Evolutionary conservation across 371 early-diverging fungal species (phyloP).

Genomic region (Apophysomyces trapeziformis): DNA sequence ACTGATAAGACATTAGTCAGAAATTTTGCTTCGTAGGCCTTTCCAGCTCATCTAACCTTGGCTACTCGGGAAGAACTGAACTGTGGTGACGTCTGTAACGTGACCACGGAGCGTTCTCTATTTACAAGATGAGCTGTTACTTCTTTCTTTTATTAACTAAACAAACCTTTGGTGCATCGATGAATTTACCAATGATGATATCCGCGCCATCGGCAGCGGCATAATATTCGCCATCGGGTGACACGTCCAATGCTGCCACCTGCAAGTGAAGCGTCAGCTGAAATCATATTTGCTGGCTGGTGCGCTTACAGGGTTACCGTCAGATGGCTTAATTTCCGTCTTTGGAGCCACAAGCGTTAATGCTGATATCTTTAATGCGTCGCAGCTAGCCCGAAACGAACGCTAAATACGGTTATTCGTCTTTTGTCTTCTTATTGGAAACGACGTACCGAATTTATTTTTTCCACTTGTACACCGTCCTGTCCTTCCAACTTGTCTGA

Average conservation of each 20-base stretch:
- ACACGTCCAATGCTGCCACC: conserved; percentile 55
- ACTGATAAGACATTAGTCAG: conserved; percentile 34
- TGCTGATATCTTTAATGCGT: conserved; percentile 25
- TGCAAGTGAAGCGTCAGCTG: conserved; percentile 16
- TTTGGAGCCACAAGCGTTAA: conserved; percentile 30
- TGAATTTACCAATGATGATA: conserved; percentile 46
- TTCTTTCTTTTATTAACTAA: not conserved
- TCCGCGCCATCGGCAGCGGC: conserved; percentile 49
- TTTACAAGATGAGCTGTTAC: not conserved
- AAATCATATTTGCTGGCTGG: not conserved
- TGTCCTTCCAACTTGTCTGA: conserved; percentile 23
- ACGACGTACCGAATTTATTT: conserved; percentile 34
- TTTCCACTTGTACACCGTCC: conserved; percentile 25
- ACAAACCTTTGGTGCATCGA: conserved; percentile 18
- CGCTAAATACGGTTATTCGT: conserved; percentile 36
- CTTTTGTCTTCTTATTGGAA: not conserved
- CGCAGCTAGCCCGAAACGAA: conserved; percentile 42
- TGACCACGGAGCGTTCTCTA: conserved; percentile 68
- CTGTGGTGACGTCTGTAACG: conserved; percentile 65
- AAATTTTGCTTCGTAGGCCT: not conserved
- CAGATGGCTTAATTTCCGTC: conserved; percentile 23
- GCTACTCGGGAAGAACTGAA: conserved; percentile 79
- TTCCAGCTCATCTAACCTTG: conserved; percentile 46
- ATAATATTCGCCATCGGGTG: conserved; percentile 59
- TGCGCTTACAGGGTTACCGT: conserved; percentile 17